phyloP scores from a whole-genome alignment of 1,139 yeast species.

The Pichia sp. region DNA sequence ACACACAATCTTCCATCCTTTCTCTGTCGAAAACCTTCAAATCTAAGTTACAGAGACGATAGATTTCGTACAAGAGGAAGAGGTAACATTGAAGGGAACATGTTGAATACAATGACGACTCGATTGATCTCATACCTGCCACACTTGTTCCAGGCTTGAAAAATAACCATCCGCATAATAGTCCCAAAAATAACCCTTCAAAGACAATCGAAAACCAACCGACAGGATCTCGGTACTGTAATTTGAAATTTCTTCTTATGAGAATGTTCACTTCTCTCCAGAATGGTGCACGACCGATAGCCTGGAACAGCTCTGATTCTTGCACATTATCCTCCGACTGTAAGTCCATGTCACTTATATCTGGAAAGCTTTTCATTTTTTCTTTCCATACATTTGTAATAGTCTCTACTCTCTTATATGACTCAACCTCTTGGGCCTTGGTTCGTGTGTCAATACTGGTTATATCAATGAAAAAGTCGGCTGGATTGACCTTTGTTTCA shows the following conservation, averaged over 20 bases:
- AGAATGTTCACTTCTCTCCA: slow-evolving; percentile 51
- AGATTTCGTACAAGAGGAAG: slow-evolving; percentile 66
- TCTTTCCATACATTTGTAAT: slow-evolving; percentile 51
- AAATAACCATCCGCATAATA: slow-evolving; percentile 73
- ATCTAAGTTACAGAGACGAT: slow-evolving; percentile 65
- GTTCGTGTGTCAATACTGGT: slow-evolving; percentile 59
- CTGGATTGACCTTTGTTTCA: slow-evolving; percentile 43
- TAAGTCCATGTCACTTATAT: not conserved
- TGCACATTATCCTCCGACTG: slow-evolving; percentile 1
- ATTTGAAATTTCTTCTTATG: slow-evolving; percentile 49
- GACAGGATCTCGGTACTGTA: slow-evolving; percentile 56
- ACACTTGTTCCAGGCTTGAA: slow-evolving; percentile 57
- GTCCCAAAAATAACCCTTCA: slow-evolving; percentile 55
- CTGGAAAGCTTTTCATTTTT: slow-evolving; percentile 18
- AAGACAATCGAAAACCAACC: slow-evolving; percentile 51
- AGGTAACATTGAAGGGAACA: slow-evolving; percentile 65
- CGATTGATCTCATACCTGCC: slow-evolving; percentile 63
- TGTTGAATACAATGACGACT: slow-evolving; percentile 61
- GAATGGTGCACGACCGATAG: slow-evolving; percentile 34
- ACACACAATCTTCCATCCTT: slow-evolving; percentile 62
- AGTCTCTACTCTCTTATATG: slow-evolving; percentile 41
- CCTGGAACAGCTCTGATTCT: slow-evolving; percentile 26
- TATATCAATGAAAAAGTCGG: slow-evolving; percentile 64
- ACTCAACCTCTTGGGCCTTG: slow-evolving; percentile 38
- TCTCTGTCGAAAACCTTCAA: slow-evolving; percentile 70